Evolutionary conservation across 805 yeast species (phyloP), one percentile per base, ranked within the genome.

Genomic region (Sugiyamaella americana): DNA sequence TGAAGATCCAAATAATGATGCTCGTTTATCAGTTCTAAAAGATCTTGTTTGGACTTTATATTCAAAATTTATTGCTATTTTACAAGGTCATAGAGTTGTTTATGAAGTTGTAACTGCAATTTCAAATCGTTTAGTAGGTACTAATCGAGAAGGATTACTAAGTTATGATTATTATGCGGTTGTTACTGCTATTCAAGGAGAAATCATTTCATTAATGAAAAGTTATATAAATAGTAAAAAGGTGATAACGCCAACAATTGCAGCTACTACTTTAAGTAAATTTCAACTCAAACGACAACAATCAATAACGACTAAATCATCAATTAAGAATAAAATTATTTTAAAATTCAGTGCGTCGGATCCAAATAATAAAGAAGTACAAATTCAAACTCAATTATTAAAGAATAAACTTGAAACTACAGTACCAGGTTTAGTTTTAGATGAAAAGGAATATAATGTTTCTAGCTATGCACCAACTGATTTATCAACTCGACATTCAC

Each of bases 11-110:
- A 57, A 68, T 44, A 72, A 73, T 49, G 82, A 79, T 49, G 68
- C 72, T 8, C 63, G 77, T 10, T 74, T 80, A 0, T 62, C 74
- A 0, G 72, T 86, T 0, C 65, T 88, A 26, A 78, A 81, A 52
- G 87, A 86, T 51, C 71, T 87, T 36, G 83, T 84, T 52, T 78
- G 84, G 62, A 71, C 79, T 5, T 70, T 87, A n/a, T 87, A 84
- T 57, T 68, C 78, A 23, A 80, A 79, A 59, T 63, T 79, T 44
- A 64, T 82, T 36, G 72, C 79, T 20, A 78, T 84, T 3, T 63
- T 87, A 17, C 93, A 86, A 65, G 75, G 77, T 20, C 88, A 86
- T 58, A 71, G 82, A 24, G 80, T 82, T 1, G 72, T 87, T 3
- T 68, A 69, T 50, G 88, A 81, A 51, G 74, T 84, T 4, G 65